Base-by-base conservation (phyloP, 306 rosid species). In the Cucurbita moschata region DNA sequence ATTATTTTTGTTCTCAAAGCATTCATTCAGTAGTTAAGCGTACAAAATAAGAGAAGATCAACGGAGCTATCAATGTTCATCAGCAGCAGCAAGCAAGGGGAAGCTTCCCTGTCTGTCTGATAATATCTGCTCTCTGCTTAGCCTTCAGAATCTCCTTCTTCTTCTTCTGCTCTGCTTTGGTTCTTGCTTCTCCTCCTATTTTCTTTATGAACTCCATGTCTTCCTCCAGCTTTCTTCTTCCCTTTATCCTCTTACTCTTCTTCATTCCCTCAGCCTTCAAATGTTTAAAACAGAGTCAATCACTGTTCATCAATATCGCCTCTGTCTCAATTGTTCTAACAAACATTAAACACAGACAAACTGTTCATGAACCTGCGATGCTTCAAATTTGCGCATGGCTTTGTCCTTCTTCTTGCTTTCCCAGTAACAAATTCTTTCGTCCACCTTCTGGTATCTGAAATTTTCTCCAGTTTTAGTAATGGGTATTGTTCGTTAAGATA, bases 391-490 rank as follows among this genome's bases (percentile, higher is more conserved):
- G 40, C 46, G 67, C 78, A 51, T 86, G 71, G 89, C 88, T 71
- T 82, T 86, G 15, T 0, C 70, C 81, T 19, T 83, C 87, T 84
- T 88, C 79, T 88, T 83, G 60, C 40, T 73, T 83, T 88, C 96
- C 99, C 99, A 91, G 43, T 86, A 75, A 71, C 54, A 76, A 75
- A 91, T 88, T 10, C 53, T 75, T 75, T 78, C 77, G 10, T 52
- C 69, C 67, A 77, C 75, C 75, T 77, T 80, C 51, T 89, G 87
- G 5, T 79, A 78, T 89, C 99, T 94, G 91, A 63, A 76, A 87
- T 50, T 18, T 50, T 1, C 18, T 30, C 35, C 35, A 30, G 35
- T 30, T 30, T 30, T 30, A 3, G 35, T 30, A 30, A 30, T 30
- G 35, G 35, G 35, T 30, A 30, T 30, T 30, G 35, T 30, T 30